Percentiles rank a stretch among this genome's conserved stretches.
Evolutionary conservation across 2,329 filamentous ascomycete genomes (phyloP).

Genomic region (Aotearoamyces nothofagi): DNA sequence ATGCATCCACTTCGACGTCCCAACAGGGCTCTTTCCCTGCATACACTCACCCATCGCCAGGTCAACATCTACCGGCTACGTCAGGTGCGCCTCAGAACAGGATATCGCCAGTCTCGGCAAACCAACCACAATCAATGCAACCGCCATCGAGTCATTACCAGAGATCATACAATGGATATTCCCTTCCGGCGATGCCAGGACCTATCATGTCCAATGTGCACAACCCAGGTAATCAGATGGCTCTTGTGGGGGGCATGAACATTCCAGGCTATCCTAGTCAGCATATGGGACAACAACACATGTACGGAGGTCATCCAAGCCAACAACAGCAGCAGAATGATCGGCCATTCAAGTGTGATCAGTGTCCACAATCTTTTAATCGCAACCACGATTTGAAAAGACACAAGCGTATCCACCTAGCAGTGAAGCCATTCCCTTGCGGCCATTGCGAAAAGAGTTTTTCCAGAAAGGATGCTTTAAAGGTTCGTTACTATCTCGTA

Average conservation of each 20-base stretch:
- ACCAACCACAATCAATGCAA: conserved; percentile 32
- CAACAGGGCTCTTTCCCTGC: conserved; percentile 30
- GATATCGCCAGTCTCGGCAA: conserved; percentile 22
- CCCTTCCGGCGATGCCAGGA: conserved; percentile 45
- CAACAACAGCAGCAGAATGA: conserved; percentile 47
- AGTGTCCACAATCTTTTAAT: conserved; percentile 88
- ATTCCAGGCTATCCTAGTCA: conserved; percentile 40
- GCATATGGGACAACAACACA: conserved; percentile 27
- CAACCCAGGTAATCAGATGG: conserved; percentile 57
- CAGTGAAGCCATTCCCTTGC: conserved; percentile 92
- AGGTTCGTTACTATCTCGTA: conserved; percentile 45
- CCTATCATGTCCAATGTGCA: conserved; percentile 67
- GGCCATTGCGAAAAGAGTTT: conserved; percentile 90
- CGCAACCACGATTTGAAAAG: conserved; percentile 92
- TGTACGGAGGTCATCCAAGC: conserved; percentile 43
- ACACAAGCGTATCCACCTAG: conserved; percentile 87
- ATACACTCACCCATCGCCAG: conserved; percentile 33
- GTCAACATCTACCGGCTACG: conserved; percentile 26
- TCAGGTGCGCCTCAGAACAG: conserved; percentile 23
- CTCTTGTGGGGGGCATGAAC: conserved; percentile 40
- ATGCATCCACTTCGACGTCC: conserved; percentile 33
- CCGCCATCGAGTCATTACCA: conserved; percentile 36
- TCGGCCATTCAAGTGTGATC: conserved; percentile 86
- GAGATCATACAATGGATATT: conserved; percentile 33
- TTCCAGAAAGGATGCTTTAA: conserved; percentile 88